Percentiles rank a stretch among this genome's conserved stretches.
Evolutionary conservation across 305 asterid species (phyloP).

Genomic region (Fraxinus dipetala): DNA sequence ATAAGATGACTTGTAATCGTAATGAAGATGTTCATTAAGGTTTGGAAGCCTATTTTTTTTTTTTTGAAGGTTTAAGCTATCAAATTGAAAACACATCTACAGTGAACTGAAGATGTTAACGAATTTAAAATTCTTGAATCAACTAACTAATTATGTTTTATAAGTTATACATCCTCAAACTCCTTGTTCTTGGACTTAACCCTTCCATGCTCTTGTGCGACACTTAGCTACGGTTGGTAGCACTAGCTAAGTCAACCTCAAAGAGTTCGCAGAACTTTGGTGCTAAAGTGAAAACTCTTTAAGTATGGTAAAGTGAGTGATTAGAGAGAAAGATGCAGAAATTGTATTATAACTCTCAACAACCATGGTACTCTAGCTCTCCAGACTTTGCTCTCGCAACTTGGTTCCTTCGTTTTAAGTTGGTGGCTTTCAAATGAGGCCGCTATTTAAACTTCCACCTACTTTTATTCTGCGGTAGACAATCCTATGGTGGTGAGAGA

Average conservation of each 20-base stretch:
- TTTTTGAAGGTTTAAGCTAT: not conserved
- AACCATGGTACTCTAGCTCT: not conserved
- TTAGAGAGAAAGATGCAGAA: not conserved
- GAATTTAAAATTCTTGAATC: not conserved
- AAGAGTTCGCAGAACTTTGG: not conserved
- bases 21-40: not conserved
- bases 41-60: not conserved
- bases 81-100: not conserved
- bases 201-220: not conserved
- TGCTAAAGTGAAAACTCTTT: not conserved
- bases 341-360: not conserved
- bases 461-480: not conserved
- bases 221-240: not conserved
- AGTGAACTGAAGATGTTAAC: not conserved
- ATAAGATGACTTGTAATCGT: not conserved
- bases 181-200: not conserved
- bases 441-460: not conserved
- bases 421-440: not conserved
- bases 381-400: not conserved
- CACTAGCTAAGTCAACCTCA: not conserved
- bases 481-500: not conserved
- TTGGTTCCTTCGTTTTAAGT: not conserved
- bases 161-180: not conserved
- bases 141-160: not conserved
- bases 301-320: not conserved